These are phyloP conservation scores for Tulasnella sp. DNA, from an alignment of 768 basidiomycete genomes.

Conservation along the genomic window DNA sequence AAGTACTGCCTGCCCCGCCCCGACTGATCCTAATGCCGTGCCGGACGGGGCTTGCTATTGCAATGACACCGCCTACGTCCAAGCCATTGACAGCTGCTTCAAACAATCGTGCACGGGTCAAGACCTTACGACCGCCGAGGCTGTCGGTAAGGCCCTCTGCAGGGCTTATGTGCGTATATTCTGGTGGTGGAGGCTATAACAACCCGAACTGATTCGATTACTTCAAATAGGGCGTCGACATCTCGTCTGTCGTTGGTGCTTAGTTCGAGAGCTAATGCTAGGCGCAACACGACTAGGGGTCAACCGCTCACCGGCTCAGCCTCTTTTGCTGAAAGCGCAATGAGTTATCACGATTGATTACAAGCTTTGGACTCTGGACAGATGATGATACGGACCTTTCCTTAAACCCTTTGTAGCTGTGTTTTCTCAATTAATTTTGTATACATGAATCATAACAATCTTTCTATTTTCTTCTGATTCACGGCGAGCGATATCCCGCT, in stretches of 20 bases:
- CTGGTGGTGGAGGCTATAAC: neutral
- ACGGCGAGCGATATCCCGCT: no score
- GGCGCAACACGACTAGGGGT: neutral
- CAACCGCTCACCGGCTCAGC: neutral
- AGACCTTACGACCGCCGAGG: neutral
- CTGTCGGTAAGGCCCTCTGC: neutral
- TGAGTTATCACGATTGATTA: neutral
- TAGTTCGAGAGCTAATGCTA: neutral
- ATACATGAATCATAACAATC: no score
- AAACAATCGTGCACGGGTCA: neutral
- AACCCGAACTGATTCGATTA: neutral
- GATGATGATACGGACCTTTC: no score
- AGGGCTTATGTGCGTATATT: conserved; percentile 14
- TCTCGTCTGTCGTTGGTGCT: neutral
- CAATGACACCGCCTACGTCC: conserved; percentile 42
- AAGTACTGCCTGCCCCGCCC: conserved; percentile 55
- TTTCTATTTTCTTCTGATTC: no score
- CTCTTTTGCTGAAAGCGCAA: neutral
- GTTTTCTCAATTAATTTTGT: no score
- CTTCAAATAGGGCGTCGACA: neutral
- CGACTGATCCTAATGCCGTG: conserved; percentile 45
- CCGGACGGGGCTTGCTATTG: conserved; percentile 57
- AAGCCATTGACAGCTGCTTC: neutral
- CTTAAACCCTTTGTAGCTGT: no score
- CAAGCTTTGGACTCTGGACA: neutral